These are phyloP conservation scores for Mucuna pruriens DNA, from an alignment of 306 rosid species.

Conservation along the genomic window DNA sequence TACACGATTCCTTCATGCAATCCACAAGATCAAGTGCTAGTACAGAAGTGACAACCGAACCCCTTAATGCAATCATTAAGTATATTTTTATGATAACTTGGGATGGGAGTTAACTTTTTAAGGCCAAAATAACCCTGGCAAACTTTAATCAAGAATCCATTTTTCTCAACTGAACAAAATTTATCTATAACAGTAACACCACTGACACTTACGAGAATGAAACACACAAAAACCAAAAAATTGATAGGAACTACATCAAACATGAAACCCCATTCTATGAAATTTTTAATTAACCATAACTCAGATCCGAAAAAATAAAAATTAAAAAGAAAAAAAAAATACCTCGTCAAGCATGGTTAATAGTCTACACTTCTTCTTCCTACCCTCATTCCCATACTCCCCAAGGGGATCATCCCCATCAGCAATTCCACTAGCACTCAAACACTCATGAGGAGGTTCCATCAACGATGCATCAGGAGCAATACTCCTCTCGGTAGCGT, in stretches of 20 bases:
- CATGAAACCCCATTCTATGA: constrained; percentile 3
- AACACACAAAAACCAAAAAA: constrained; percentile 21
- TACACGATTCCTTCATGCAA: constrained; percentile 31
- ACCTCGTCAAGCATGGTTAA: constrained; percentile 93
- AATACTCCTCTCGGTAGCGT: constrained; percentile 40
- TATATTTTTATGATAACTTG: neutral
- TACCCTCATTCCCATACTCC: constrained; percentile 42
- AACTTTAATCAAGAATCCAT: neutral
- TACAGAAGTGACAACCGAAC: neutral
- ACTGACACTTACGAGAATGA: neutral
- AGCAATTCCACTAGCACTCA: constrained; percentile 15
- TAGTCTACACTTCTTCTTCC: constrained; percentile 62
- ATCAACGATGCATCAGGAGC: constrained; percentile 53
- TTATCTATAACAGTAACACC: constrained; percentile 27
- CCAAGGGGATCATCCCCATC: constrained; percentile 48
- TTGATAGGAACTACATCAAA: constrained; percentile 13
- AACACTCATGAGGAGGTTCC: constrained; percentile 53
- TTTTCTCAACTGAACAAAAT: neutral
- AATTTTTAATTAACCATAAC: neutral
- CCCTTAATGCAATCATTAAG: constrained; percentile 32
- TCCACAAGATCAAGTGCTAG: neutral
- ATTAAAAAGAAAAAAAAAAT: neutral
- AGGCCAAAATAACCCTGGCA: neutral
- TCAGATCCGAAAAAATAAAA: neutral
- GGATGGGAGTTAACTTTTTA: neutral